Conservation (phyloP, 129 eudicot species). For the Erigeron canadensis region DNA sequence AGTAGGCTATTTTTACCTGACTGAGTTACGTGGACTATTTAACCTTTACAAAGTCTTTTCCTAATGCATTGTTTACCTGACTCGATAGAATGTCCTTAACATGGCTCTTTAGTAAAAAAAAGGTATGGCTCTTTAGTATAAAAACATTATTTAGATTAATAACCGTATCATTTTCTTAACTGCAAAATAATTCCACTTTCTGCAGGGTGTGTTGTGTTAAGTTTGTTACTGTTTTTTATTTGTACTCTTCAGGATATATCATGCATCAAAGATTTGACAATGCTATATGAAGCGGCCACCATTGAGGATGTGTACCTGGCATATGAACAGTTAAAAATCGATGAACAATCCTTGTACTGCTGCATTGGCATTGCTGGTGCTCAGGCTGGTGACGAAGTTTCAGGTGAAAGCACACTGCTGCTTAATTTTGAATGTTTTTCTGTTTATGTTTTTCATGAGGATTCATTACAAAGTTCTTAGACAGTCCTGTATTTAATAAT, state of each 20-base stretch:
- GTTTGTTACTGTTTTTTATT: not conserved
- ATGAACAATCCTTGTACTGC: conserved; percentile 74
- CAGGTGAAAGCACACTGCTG: conserved; percentile 40
- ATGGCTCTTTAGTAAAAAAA: not conserved
- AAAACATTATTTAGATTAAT: not conserved
- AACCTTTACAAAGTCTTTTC: too few species aligned
- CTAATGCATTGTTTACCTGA: too few species aligned
- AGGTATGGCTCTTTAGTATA: not conserved
- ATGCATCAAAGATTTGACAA: conserved; percentile 80
- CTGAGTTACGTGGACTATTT: too few species aligned
- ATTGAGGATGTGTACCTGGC: conserved; percentile 82
- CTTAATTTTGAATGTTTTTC: not conserved
- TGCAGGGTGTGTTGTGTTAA: not conserved
- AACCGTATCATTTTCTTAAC: not conserved
- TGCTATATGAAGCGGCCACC: conserved; percentile 81
- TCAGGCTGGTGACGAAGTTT: conserved; percentile 62
- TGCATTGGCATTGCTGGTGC: conserved; percentile 96
- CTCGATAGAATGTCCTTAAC: too few species aligned
- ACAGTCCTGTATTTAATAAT: not conserved
- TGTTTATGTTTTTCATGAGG: not conserved
- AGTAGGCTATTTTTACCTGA: too few species aligned
- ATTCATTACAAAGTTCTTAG: not conserved
- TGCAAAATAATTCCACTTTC: not conserved
- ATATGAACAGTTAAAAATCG: conserved; percentile 85
- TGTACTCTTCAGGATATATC: conserved; percentile 65